Evolutionary conservation across 2,329 filamentous ascomycete species (phyloP).

Genomic region (Xylariaceae sp.): DNA sequence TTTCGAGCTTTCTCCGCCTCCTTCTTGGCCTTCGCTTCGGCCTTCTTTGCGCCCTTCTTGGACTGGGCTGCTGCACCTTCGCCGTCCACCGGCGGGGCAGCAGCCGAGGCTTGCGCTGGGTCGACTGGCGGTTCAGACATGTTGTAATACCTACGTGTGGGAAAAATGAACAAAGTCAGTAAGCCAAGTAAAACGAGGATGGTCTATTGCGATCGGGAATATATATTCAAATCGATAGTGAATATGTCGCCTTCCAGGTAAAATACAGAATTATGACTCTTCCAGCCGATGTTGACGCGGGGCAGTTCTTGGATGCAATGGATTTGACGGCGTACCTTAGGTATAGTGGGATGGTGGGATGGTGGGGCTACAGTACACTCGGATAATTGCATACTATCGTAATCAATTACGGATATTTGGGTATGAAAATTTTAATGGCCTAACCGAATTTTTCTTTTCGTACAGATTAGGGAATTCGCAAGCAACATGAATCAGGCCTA

Average conservation of each 20-base stretch:
- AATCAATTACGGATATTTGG: conserved; percentile 9
- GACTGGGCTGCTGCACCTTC: conserved; percentile 45
- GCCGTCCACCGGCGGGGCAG: conserved; percentile 31
- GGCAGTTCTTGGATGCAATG: too few relatives aligned
- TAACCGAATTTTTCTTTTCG: conserved; percentile 23
- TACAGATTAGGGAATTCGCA: background rate
- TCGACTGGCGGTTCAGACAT: conserved; percentile 42
- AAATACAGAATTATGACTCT: conserved; percentile 24
- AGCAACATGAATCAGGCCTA: background rate
- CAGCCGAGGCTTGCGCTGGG: conserved; percentile 27
- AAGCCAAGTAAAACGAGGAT: conserved; percentile 2
- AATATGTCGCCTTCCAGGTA: conserved; percentile 5
- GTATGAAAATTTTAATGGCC: background rate
- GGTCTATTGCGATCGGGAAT: background rate
- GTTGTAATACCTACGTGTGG: conserved; percentile 5
- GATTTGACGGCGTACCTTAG: too few relatives aligned
- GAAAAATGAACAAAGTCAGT: background rate
- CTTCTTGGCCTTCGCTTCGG: conserved; percentile 83
- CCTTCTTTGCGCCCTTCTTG: conserved; percentile 85
- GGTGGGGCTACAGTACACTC: too few relatives aligned
- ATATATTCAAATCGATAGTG: background rate
- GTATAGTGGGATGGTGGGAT: conserved; percentile 19
- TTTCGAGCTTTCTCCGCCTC: conserved; percentile 78
- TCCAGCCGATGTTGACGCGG: conserved; percentile 28
- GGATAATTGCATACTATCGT: conserved; percentile 24